A percentile compares a stretch with the other conserved stretches of the same genome.
Evolutionary conservation across 306 rosid genomes (phyloP).

Genomic region (Comarum palustre): DNA sequence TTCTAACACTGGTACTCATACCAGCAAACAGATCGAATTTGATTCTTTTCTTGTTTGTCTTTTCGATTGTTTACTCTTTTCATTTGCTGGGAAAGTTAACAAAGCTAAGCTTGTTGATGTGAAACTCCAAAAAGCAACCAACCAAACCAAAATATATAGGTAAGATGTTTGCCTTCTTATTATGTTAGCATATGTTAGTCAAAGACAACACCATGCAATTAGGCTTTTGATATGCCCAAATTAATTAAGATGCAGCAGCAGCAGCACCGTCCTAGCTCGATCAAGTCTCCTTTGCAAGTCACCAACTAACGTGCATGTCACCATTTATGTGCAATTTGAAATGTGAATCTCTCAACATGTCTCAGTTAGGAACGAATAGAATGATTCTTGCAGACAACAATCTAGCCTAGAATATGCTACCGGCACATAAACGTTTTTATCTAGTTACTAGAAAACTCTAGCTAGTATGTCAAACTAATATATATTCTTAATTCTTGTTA

Average conservation of each 20-base stretch:
- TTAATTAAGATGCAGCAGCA: constrained; percentile 4
- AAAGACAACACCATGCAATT: constrained; percentile 15
- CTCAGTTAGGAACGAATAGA: neutral
- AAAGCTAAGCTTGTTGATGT: constrained; percentile 5
- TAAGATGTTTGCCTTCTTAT: neutral
- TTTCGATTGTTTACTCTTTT: neutral
- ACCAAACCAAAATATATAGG: neutral
- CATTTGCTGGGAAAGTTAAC: neutral
- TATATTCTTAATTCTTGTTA: neutral
- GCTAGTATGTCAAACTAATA: neutral
- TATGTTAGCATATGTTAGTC: constrained; percentile 1
- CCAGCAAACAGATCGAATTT: neutral
- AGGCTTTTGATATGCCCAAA: constrained; percentile 18
- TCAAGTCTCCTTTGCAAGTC: neutral
- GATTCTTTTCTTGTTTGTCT: neutral
- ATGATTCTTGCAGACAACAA: neutral
- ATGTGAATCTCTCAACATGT: neutral
- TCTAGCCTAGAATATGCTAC: neutral
- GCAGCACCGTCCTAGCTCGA: neutral
- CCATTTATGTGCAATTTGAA: neutral
- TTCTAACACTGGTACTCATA: neutral
- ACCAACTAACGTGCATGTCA: constrained; percentile 9
- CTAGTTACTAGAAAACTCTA: neutral
- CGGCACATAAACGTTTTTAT: neutral
- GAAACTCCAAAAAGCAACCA: neutral